Base-by-base conservation (phyloP, 306 rosid species). In the Clitoria ternatea region DNA sequence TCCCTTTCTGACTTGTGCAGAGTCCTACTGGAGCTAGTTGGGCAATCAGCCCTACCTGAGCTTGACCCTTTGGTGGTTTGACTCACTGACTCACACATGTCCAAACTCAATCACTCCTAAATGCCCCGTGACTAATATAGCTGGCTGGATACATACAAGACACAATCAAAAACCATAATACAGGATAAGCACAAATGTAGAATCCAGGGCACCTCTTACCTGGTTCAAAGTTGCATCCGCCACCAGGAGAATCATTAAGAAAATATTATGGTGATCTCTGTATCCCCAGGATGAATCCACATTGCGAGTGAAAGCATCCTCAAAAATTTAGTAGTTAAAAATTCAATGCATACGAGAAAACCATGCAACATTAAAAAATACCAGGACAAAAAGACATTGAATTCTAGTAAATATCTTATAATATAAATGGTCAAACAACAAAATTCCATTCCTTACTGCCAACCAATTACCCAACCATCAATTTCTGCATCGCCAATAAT, bases 1-100 rank as follows among this genome's bases (percentile, higher is more conserved):
- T 60, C 49, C 68, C 72, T 65, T 77, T 80, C 83, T 85, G 88
- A 88, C 88, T 47, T 61, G 33, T 20, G 70, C 70, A 52, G 64
- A 29, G 53, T 48, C 73, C 23, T 59, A 52, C 23, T 19, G 27
- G 61, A 61, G n/a, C 74, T 69, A 43, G 59, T 32, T 80, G 52
- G 61, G 56, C 65, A 73, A 71, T 20, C 57, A 19, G 65, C 73
- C 77, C 76, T 72, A 75, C 69, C 81, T 40, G 73, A 47, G 75
- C 79, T 69, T 18, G 75, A 83, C 69, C 60, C 80, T 70, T 3
- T 3, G 3, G 7, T 36, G 27, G 37, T 56, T 20, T 68, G n/a
- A n/a, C n/a, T n/a, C n/a, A n/a, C n/a, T 66, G 59, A 75, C 62
- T 56, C 1, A 3, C 44, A 23, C 43, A 42, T 14, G 29, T 35